phyloP scores from a whole-genome alignment of 78 protist species.

The Parvularia atlantis region DNA sequence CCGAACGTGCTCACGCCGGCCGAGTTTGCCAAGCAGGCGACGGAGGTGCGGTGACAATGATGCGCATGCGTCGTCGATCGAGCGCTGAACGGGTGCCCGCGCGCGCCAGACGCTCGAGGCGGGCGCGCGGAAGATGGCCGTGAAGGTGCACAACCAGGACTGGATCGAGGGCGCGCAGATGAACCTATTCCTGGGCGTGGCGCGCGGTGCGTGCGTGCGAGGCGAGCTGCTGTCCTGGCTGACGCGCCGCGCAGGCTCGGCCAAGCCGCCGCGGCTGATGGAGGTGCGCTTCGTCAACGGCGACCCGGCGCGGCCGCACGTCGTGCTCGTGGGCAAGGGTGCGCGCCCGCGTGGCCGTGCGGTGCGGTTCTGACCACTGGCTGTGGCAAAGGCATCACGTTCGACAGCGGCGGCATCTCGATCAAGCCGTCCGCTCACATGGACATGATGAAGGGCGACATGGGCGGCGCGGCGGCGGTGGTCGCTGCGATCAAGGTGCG shows the following conservation, averaged over 20 bases:
- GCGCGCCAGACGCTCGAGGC: background rate
- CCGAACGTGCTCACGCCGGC: background rate
- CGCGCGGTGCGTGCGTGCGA: background rate
- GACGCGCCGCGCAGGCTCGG: too few relatives aligned
- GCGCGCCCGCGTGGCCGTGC: background rate
- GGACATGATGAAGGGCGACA: constrained; percentile 73
- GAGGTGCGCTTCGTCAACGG: too few relatives aligned
- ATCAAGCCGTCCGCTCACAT: constrained; percentile 63
- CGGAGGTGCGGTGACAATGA: background rate
- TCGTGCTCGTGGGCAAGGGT: too few relatives aligned
- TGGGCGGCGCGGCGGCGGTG: constrained; percentile 77
- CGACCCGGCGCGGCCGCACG: too few relatives aligned
- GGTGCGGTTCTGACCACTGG: background rate
- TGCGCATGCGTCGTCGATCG: background rate
- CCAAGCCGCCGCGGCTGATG: too few relatives aligned
- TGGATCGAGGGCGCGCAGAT: background rate
- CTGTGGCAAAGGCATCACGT: background rate
- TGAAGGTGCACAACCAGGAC: background rate
- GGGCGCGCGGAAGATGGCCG: background rate
- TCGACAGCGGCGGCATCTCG: constrained; percentile 58
- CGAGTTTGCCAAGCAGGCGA: background rate
- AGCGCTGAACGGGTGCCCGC: background rate
- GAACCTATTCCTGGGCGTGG: background rate
- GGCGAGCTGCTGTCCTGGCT: too few relatives aligned
- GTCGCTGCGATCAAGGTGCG: too few relatives aligned